Base-by-base conservation (phyloP, 495 filamentous ascomycete genomes). In the Rusavskia elegans region DNA sequence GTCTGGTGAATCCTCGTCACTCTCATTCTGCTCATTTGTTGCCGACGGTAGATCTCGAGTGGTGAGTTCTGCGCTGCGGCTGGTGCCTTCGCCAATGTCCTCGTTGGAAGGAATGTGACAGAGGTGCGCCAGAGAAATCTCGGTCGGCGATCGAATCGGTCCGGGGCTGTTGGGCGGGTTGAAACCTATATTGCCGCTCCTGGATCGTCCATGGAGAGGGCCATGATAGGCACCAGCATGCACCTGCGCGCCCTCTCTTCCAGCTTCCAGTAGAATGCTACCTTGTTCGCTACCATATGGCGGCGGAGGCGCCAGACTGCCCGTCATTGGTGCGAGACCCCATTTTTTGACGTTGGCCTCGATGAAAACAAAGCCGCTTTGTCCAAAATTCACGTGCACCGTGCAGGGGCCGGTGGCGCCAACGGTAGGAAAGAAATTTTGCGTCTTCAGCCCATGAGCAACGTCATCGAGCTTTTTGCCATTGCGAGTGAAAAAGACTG, bases 331-430 rank as follows among this genome's bases (percentile, higher is more conserved):
- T 45, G 92, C 92, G 49, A 98, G 69, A 7, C 92, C 92, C 92
- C 92, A 97, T 74, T 96, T 97, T 76, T 98, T 98, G 37, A 98
- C 92, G 57, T 98, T 98, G 41, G 88, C 92, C 68, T 98, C 92
- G 62, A 98, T 97, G 61, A 96, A 98, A 17, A 97, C 92, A 59
- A 96, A 98, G 39, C 92, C 92, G 58, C 88, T 83, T 63, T 98
- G 92, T 3, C 92, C 92, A 64, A 98, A 95, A 64, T 98, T 98
- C 59, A 98, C 92, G 64, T 97, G 89, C 5, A 97, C 74, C 16
- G 81, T 82, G 62, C 86, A 87, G 9, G 92, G 92, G 1, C 92
- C 92, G 61, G 90, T 95, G 20, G 92, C 89, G 44, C 92, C 92
- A 38, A 98, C 75, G 1, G 92, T 89, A 1, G 92, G 92, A 68